Base-by-base conservation (phyloP, 495 filamentous ascomycete genomes). In the Penicillium bovifimosum region DNA sequence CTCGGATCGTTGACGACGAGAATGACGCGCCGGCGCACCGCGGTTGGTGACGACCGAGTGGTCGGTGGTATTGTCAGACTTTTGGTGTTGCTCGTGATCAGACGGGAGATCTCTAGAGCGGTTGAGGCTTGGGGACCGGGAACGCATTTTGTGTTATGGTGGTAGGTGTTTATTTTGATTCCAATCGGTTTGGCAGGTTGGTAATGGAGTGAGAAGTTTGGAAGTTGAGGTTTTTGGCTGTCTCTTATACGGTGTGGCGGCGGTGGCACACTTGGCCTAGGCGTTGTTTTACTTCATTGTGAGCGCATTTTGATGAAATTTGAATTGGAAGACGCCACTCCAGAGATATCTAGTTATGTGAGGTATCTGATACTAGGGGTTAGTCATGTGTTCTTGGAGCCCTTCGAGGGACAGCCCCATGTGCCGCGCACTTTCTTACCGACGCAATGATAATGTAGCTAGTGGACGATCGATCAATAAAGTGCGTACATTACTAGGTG, bases 1-100 rank as follows among this genome's bases (percentile, higher is more conserved):
- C 41, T 63, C 60, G 6, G 60, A 60, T 11, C 63, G 50, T 17
- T 59, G 38, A 1, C 58, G 53, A 7, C 58, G 55, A 1, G 58
- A 60, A 28, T 50, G 58, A 3, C 56, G 61, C 10, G 58, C 56
- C 3, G 61, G 58, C 6, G 50, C 34, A 8, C 64, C 61, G 4
- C 58, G 56, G 16, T 44, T 53, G 6, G 59, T 64, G 6, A 64
- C 39, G 0, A 32, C 48, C 6, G 54, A 60, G 32, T 58, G 50
- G 24, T 61, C 56, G 13, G 46, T 45, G 6, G 46, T 44, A 20
- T 54, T 33, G 11, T 43, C 34, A 9, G 38, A 18, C 14, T 54
- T 20, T 2, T 49, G 45, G 16, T 60, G 24, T 20, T 53, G 39
- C 3, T 53, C 43, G 34, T 47, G 35, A n/a, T 51, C 34, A 7